Conservation (phyloP, 2,329 filamentous ascomycete species). For the Corynespora cassiicola region DNA sequence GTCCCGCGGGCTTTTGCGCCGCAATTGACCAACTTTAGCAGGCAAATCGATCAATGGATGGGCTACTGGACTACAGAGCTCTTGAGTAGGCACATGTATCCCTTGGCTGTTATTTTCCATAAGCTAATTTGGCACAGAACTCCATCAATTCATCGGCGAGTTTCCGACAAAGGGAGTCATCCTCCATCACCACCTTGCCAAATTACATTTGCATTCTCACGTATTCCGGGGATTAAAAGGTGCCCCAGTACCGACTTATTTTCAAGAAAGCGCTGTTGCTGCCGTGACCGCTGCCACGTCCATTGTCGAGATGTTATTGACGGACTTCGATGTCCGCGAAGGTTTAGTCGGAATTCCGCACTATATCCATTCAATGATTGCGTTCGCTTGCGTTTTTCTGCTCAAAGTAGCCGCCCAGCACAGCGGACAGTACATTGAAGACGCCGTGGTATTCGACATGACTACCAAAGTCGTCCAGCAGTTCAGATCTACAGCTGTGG, state of each 20-base stretch:
- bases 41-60: slow-evolving; percentile 59
- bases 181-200: slow-evolving; percentile 61
- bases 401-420: slow-evolving; percentile 56
- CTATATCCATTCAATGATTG: slow-evolving; percentile 61
- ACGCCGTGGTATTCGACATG: slow-evolving; percentile 45
- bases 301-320: slow-evolving; percentile 54
- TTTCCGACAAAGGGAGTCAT: slow-evolving; percentile 59
- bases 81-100: slow-evolving; percentile 43
- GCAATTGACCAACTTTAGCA: slow-evolving; percentile 53
- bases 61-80: slow-evolving; percentile 55
- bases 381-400: slow-evolving; percentile 61
- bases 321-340: slow-evolving; percentile 51
- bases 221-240: slow-evolving; percentile 56
- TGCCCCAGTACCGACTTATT: slow-evolving; percentile 55
- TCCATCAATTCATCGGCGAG: slow-evolving; percentile 55
- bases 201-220: slow-evolving; percentile 60
- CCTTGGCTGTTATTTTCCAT: neutral
- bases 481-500: slow-evolving; percentile 50
- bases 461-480: slow-evolving; percentile 47
- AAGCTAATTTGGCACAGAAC: slow-evolving; percentile 40
- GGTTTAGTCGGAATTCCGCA: slow-evolving; percentile 55
- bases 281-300: slow-evolving; percentile 56
- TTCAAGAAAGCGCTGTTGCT: slow-evolving; percentile 54
- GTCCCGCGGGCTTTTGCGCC: slow-evolving; percentile 59
- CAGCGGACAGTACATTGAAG: slow-evolving; percentile 47